Base-by-base conservation (phyloP, 176 grass and related monocot genomes). In the Melocanna baccifera region DNA sequence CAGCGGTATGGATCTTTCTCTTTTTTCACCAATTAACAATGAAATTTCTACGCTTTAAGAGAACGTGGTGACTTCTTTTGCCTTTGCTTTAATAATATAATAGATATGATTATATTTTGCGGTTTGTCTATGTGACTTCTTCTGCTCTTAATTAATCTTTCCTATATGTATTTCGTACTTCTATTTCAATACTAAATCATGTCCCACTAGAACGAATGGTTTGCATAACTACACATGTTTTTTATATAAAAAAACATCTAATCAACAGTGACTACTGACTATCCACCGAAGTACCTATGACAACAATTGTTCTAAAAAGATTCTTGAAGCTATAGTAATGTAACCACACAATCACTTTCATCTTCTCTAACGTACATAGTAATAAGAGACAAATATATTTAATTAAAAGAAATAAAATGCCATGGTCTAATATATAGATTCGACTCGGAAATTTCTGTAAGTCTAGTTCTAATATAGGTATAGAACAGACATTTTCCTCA, bases 401-500 rank as follows among this genome's bases (percentile, higher is more conserved):
- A 52, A 19, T 23, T 22, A 52, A 26, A 20, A 40, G 1, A 67
- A 3, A 7, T 48, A 53, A 25, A 25, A 47, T 18, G 47, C 8
- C 19, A 2, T 30, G 2, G 58, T 62, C 4, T 14, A 29, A 7
- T 16, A 53, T 53, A 11, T 12, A 23, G 56, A 61, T 61, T 61
- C 57, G 14, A 30, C 6, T 16, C 20, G 19, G 28, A 78, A 48
- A 78, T 47, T 19, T 46, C 18, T 18, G 34, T 3, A 43, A 12
- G 32, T 40, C 45, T 23, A 85, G 48, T 19, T 62, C 75, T 65
- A 85, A 19, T 34, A 40, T 4, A 57, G 37, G 37, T 32, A 46
- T 77, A 26, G 50, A 34, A 30, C 45, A 68, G 48, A 77, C 48
- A 85, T 36, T 11, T 69, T 77, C 64, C 37, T 85, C 25, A 25